Base-by-base conservation (phyloP, 345 rosid species). In the Syzygium aqueum region DNA sequence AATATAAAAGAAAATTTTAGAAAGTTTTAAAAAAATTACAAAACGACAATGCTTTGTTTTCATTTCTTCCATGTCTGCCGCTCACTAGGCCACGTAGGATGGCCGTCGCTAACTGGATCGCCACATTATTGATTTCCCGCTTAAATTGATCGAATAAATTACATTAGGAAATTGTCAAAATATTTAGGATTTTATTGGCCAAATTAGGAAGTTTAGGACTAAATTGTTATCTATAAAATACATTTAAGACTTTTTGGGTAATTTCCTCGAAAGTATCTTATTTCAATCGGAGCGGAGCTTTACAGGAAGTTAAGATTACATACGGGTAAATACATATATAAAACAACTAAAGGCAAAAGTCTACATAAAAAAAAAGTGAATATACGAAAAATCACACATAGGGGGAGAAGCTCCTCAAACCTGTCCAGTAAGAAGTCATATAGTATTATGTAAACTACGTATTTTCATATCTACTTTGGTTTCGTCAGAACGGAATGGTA, bases 151-250 rank as follows among this genome's bases (percentile, higher is more conserved):
- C 6, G 16, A 8, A n/a, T 61, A 3, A 2, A 61, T 4, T 8
- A 2, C 16, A 61, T 13, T 61, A 61, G 6, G 13, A n/a, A 1
- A n/a, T 2, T 61, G 0, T 61, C 33, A 61, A 61, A 61, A n/a
- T 61, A 1, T 13, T n/a, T 61, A 12, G 30, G 17, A 61, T 17
- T 61, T n/a, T 61, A 61, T 61, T 61, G 73, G 33, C 9, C 1
- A n/a, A 7, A n/a, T 14, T n/a, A n/a, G 19, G 14, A 61, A 61
- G 19, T 61, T 61, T n/a, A n/a, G 2, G 30, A 61, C 4, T 6
- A 0, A 61, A 61, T 61, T n/a, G 17, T n/a, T 2, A 13, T n/a
- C 0, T 6, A 19, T 14, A n/a, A 4, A 61, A n/a, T 61, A n/a
- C 6, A 61, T 61, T 61, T n/a, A 0, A n/a, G 17, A 61, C 9